These are phyloP conservation scores for Tuber calosporum DNA, from an alignment of 495 filamentous ascomycete species.

Conservation along the genomic window DNA sequence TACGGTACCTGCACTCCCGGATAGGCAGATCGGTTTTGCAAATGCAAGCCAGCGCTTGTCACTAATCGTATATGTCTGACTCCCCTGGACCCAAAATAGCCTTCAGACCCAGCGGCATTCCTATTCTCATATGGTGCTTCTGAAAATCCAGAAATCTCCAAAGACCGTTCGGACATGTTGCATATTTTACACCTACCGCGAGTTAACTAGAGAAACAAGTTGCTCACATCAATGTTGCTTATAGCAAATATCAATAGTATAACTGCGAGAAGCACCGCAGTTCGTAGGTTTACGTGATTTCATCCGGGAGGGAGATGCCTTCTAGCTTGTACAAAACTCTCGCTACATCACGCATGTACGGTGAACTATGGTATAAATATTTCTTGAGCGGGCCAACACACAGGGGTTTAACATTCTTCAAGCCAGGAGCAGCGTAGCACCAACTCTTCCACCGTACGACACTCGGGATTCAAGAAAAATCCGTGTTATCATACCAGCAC, in stretches of 20 bases:
- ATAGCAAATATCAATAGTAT: background rate
- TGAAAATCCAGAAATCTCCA: background rate
- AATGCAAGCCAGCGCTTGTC: background rate
- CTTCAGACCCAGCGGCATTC: background rate
- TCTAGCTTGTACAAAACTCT: background rate
- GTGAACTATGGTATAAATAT: background rate
- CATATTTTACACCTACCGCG: background rate
- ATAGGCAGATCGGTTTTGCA: too few species aligned
- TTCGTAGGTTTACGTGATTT: background rate
- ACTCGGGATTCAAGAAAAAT: background rate
- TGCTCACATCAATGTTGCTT: background rate
- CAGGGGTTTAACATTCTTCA: constrained; percentile 1
- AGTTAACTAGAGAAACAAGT: background rate
- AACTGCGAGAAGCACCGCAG: background rate
- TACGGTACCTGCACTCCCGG: background rate
- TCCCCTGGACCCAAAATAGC: background rate
- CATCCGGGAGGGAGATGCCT: background rate
- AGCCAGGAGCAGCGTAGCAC: background rate
- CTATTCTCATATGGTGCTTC: background rate
- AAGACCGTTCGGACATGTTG: background rate
- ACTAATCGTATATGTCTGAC: background rate
- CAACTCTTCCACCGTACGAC: background rate
- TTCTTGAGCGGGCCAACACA: background rate
- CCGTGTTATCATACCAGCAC: background rate
- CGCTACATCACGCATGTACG: background rate